These are phyloP conservation scores for Miamiensis avidus DNA, from an alignment of 169 alveolate genomes.

Conservation along the genomic window DNA sequence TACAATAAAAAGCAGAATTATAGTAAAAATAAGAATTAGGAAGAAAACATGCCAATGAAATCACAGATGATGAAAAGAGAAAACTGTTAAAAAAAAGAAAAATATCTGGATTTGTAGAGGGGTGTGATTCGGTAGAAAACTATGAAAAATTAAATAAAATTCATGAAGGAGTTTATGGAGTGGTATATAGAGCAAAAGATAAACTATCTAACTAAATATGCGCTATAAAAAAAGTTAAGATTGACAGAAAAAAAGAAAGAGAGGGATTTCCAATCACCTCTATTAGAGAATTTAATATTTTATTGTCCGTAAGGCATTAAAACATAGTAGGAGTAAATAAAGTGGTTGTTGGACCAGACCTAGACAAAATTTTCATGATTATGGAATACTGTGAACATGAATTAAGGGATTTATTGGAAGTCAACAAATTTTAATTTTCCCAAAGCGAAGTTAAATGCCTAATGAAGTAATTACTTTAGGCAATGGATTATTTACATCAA, in stretches of 20 bases:
- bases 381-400: conserved; percentile 98
- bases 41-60: conserved; percentile 24
- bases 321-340: conserved; percentile 67
- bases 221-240: conserved; percentile 76
- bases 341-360: conserved; percentile 60
- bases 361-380: conserved; percentile 73
- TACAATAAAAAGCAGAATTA: too few relatives aligned
- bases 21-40: background rate
- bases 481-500: conserved; percentile 72
- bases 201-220: conserved; percentile 67
- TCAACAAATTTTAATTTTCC: conserved; percentile 88
- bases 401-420: conserved; percentile 90
- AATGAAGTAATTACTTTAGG: conserved; percentile 69
- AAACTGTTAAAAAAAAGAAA: conserved; percentile 37
- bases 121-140: conserved; percentile 54
- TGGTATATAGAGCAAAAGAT: conserved; percentile 77
- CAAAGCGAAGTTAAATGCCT: conserved; percentile 91
- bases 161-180: conserved; percentile 87
- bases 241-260: conserved; percentile 55
- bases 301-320: conserved; percentile 57
- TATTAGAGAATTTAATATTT: conserved; percentile 68
- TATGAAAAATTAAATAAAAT: conserved; percentile 73
- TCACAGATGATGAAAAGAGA: conserved; percentile 28
- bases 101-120: conserved; percentile 45
- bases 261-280: conserved; percentile 86